These are phyloP conservation scores for Isabelozyma rhagii DNA, from an alignment of 805 yeast species.

Conservation along the genomic window DNA sequence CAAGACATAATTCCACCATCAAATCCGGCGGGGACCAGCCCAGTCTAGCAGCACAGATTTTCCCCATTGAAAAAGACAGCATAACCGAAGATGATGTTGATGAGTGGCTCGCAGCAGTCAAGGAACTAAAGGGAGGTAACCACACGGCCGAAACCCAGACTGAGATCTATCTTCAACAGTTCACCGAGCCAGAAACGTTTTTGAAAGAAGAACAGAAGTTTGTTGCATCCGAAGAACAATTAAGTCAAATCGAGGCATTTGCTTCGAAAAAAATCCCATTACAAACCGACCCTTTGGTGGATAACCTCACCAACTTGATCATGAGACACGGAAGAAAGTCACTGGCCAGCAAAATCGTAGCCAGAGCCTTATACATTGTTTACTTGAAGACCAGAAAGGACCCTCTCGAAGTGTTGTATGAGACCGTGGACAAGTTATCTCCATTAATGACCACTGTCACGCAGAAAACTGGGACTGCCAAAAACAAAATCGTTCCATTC, in stretches of 20 bases:
- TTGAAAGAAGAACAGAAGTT: conserved; percentile 32
- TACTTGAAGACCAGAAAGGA: conserved; percentile 71
- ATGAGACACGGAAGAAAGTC: conserved; percentile 92
- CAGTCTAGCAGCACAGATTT: conserved; percentile 32
- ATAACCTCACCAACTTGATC: conserved; percentile 76
- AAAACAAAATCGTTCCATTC: conserved; percentile 73
- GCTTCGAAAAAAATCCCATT: conserved; percentile 56
- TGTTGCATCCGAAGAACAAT: conserved; percentile 65
- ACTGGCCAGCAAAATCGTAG: conserved; percentile 67
- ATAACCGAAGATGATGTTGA: conserved; percentile 41
- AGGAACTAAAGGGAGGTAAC: conserved; percentile 33
- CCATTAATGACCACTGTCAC: conserved; percentile 80
- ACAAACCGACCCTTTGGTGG: conserved; percentile 65
- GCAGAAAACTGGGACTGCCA: conserved; percentile 81
- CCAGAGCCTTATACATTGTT: conserved; percentile 76
- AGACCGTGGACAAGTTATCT: conserved; percentile 74
- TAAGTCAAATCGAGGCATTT: conserved; percentile 50
- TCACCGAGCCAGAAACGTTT: conserved; percentile 35
- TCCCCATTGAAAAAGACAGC: conserved; percentile 33
- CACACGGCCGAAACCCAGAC: conserved; percentile 27
- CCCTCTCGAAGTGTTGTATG: conserved; percentile 74
- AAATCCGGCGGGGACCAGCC: conserved; percentile 3
- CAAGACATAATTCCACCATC: conserved; percentile 2
- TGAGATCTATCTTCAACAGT: conserved; percentile 38
- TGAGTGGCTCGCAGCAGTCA: conserved; percentile 46